Evolutionary conservation across 1,284 basidiomycete genomes (phyloP).

Genomic region (Boletus semigastroideus): DNA sequence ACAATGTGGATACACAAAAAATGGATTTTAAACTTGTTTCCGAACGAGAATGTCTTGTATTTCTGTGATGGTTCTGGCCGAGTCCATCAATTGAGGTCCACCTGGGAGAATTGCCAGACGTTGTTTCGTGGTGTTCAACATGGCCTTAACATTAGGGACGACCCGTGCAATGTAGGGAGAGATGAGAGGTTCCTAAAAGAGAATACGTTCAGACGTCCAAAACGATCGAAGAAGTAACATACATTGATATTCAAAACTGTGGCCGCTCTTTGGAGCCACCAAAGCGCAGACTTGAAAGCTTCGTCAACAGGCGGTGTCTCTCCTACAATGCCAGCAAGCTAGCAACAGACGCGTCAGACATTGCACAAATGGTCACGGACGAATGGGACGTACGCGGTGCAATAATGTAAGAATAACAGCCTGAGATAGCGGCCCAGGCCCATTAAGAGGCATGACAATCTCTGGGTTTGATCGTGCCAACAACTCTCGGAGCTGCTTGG

Average conservation of each 20-base stretch:
- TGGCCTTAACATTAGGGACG: constrained; percentile 71
- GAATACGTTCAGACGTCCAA: constrained; percentile 2
- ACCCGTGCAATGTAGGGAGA: constrained; percentile 78
- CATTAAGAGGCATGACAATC: constrained; percentile 71
- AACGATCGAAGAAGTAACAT: constrained; percentile 23
- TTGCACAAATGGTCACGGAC: constrained; percentile 1
- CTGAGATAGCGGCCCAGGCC: constrained; percentile 68
- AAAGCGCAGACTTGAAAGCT: constrained; percentile 72
- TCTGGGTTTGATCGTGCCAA: constrained; percentile 73
- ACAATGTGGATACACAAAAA: neutral
- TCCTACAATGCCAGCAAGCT: constrained; percentile 71
- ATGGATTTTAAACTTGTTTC: constrained; percentile 40
- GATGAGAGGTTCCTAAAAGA: constrained; percentile 69
- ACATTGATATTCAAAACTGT: constrained; percentile 70
- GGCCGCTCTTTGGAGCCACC: constrained; percentile 79
- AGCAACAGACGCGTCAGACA: constrained; percentile 10
- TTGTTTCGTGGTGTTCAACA: constrained; percentile 74
- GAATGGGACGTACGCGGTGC: constrained; percentile 59
- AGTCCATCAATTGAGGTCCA: constrained; percentile 61
- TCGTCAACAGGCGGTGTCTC: constrained; percentile 76
- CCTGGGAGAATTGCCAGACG: constrained; percentile 74
- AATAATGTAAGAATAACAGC: constrained; percentile 79
- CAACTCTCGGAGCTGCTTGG: constrained; percentile 68
- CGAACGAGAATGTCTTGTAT: constrained; percentile 71
- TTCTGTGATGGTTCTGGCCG: constrained; percentile 65